Evolutionary conservation across 1,284 basidiomycete genomes (phyloP), one percentile per base, ranked within the genome.

Genomic region (Xerocomus amazonicus): DNA sequence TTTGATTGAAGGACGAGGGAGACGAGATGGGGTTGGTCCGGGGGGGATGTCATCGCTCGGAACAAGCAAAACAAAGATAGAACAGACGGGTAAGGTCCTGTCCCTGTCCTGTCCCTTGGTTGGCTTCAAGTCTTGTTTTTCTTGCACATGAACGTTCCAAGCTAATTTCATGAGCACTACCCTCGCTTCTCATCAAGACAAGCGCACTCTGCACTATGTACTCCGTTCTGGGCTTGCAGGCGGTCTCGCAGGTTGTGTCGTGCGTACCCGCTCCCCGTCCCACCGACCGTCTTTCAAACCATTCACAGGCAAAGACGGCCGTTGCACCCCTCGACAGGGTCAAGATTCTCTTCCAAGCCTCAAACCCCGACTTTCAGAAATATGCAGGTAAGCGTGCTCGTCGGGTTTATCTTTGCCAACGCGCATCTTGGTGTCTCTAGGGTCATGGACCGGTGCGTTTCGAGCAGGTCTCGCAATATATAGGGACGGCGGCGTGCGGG

Each of bases 271-370:
- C 23, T 53, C 48, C 48, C 40, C 54, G 33, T 10, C 55, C 52
- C 19, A 34, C 16, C 47, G 50, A 1, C 23, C 9, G 16, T 16
- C 14, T 26, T 26, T 12, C 9, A 28, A 51, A 7, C 44, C 16
- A 26, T 17, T 43, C 26, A 5, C 50, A 95, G 91, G 95, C 95
- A 43, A 99, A 99, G 73, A 96, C 97, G 8, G 88, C 90, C 17
- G 94, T 99, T 48, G 97, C 97, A 19, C 97, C 97, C 1, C 79
- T 99, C 27, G 97, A 99, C 68, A 80, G 97, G 60, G 95, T 99
- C 63, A 99, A 99, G 76, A 99, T 99, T 60, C 81, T 99, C 47
- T 98, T 99, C 67, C 97, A 99, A 69, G 93, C 97, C 0, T 92
- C 92, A 9, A 97, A 97, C 68, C 90, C 92, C 2, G 95, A 98